Evolutionary conservation across 1,139 yeast genomes (phyloP).

Genomic region (Arxiozyma bovina): DNA sequence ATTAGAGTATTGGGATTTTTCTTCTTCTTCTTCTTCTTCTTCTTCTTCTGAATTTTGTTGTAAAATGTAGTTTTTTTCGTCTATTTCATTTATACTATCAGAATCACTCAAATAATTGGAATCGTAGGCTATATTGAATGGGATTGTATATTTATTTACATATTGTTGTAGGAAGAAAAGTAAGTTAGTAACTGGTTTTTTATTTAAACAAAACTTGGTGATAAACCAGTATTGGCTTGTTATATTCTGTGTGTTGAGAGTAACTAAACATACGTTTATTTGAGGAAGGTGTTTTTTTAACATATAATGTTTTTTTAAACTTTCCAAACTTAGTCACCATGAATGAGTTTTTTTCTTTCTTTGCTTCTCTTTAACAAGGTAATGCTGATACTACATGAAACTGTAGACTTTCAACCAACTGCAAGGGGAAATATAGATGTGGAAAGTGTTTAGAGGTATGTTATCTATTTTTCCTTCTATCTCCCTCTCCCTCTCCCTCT

Average conservation of each 20-base stretch:
- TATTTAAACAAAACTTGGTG: background rate
- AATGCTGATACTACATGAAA: too few relatives aligned
- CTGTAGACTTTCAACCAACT: too few relatives aligned
- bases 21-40: background rate
- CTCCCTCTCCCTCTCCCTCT: too few relatives aligned
- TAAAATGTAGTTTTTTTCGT: background rate
- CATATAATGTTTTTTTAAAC: too few relatives aligned
- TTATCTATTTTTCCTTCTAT: too few relatives aligned
- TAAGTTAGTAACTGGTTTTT: background rate
- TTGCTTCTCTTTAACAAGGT: too few relatives aligned
- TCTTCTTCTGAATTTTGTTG: background rate
- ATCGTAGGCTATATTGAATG: background rate
- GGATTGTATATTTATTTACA: background rate
- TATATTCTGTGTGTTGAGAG: background rate
- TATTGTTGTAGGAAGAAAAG: background rate
- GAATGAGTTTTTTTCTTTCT: background rate
- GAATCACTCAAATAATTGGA: background rate
- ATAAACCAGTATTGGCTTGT: too few relatives aligned
- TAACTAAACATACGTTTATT: background rate
- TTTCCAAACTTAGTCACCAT: background rate
- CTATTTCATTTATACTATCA: background rate
- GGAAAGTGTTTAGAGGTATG: too few relatives aligned
- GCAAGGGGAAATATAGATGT: too few relatives aligned
- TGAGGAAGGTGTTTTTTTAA: background rate
- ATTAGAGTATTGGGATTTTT: slow-evolving; percentile 4